Conservation (phyloP, 139 green algal genomes). For the Eudorina sp. region DNA sequence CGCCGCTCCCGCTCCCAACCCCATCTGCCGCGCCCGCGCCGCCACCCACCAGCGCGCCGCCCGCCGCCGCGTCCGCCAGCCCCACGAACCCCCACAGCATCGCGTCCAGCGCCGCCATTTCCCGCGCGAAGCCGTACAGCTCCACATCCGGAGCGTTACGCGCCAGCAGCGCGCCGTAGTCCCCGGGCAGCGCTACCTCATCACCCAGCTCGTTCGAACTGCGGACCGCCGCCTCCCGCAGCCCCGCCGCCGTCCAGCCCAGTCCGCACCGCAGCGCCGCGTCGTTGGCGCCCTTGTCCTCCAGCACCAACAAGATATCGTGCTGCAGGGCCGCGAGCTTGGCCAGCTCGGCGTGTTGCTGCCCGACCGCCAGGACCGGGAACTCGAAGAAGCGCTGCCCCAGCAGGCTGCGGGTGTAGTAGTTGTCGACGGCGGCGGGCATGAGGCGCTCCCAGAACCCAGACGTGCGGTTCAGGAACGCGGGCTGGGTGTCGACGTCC, state of each 20-base stretch:
- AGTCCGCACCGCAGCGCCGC: conserved; percentile 47
- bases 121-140: conserved; percentile 32
- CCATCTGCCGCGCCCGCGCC: neutral
- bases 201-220: conserved; percentile 21
- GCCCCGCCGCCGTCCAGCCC: conserved; percentile 38
- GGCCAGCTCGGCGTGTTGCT: neutral
- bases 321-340: conserved; percentile 54
- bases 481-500: conserved; percentile 41
- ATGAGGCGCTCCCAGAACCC: conserved; percentile 63
- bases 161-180: conserved; percentile 19
- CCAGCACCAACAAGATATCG: conserved; percentile 58
- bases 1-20: neutral
- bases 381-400: conserved; percentile 54
- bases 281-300: conserved; percentile 50
- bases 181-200: conserved; percentile 22
- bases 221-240: conserved; percentile 47
- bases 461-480: conserved; percentile 47
- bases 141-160: conserved; percentile 31
- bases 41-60: neutral
- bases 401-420: conserved; percentile 58
- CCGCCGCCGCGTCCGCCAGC: neutral
- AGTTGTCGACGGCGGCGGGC: conserved; percentile 64
- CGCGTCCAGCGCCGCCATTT: conserved; percentile 28
- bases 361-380: conserved; percentile 10
- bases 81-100: conserved; percentile 38